Evolutionary conservation across 805 yeast species (phyloP).

Genomic region (Vanderwaltozyma tropicalis): DNA sequence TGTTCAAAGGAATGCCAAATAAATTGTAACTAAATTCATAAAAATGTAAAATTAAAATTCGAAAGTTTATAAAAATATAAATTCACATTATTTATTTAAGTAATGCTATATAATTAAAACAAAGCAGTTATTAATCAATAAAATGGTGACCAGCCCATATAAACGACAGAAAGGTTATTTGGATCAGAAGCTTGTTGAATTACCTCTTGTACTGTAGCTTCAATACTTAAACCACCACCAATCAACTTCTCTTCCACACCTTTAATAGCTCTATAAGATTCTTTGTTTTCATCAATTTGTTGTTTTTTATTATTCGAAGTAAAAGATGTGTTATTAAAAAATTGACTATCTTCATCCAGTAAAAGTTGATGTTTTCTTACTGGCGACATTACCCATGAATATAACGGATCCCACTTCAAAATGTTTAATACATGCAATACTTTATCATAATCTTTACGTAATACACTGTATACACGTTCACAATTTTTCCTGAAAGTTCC

Average conservation of each 20-base stretch:
- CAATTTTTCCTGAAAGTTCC: conserved; percentile 69
- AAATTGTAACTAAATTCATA: not conserved
- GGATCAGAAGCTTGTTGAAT: conserved; percentile 65
- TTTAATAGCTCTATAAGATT: conserved; percentile 69
- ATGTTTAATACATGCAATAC: conserved; percentile 79
- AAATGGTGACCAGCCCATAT: conserved; percentile 79
- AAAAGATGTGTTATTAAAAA: conserved; percentile 3
- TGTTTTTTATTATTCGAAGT: not conserved
- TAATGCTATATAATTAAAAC: not conserved
- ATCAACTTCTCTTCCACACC: conserved; percentile 60
- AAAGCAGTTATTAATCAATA: too few species aligned
- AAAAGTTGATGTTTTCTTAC: conserved; percentile 39
- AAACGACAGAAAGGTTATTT: conserved; percentile 61
- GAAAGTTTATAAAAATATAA: not conserved
- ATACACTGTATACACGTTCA: conserved; percentile 58
- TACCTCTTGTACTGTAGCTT: conserved; percentile 74
- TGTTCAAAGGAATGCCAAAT: not conserved
- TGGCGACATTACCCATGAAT: conserved; percentile 84
- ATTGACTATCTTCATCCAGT: conserved; percentile 17
- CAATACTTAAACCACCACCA: conserved; percentile 62
- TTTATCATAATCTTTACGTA: conserved; percentile 54
- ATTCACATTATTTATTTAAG: not conserved
- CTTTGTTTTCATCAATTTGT: conserved; percentile 30
- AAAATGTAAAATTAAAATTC: not conserved
- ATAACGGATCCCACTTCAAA: conserved; percentile 82